phyloP scores from a whole-genome alignment of 805 yeast genomes.

The Saccharomyces kudriavzevii region DNA sequence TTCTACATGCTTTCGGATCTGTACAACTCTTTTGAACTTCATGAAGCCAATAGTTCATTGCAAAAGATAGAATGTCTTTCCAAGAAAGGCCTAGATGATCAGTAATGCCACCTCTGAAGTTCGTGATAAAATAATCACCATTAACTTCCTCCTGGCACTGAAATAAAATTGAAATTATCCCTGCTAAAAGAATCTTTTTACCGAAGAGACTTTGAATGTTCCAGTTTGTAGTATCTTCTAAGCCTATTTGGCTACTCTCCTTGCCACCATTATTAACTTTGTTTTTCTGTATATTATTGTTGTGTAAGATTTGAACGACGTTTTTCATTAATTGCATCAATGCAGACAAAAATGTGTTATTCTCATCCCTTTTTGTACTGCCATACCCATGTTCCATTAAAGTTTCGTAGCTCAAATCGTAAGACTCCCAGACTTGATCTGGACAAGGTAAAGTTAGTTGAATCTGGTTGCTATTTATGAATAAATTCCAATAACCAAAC shows the following conservation, averaged over 20 bases:
- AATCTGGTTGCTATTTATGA: conserved; percentile 49
- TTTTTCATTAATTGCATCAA: conserved; percentile 52
- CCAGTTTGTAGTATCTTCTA: conserved; percentile 25
- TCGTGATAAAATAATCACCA: conserved; percentile 11
- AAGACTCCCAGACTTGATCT: conserved; percentile 49
- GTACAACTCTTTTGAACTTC: conserved; percentile 15
- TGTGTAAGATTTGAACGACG: conserved; percentile 24
- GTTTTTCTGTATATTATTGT: background rate
- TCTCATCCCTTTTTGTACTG: conserved; percentile 11
- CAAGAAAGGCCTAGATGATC: conserved; percentile 39
- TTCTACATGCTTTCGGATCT: conserved; percentile 4
- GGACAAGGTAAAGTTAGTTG: conserved; percentile 57
- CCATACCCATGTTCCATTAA: conserved; percentile 22
- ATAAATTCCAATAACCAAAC: conserved; percentile 60
- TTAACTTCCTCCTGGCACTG: conserved; percentile 65
- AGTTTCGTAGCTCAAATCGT: conserved; percentile 19
- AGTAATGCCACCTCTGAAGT: conserved; percentile 5
- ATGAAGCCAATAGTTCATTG: conserved; percentile 60
- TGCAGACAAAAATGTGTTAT: conserved; percentile 44
- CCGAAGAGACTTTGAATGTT: conserved; percentile 44
- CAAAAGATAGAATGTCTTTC: conserved; percentile 63
- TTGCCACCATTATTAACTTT: background rate
- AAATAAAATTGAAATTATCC: conserved; percentile 55
- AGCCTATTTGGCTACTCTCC: conserved; percentile 5
- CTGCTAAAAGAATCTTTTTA: conserved; percentile 57